Evolutionary conservation across 805 yeast species (phyloP).

Genomic region (Candida xyloterini): DNA sequence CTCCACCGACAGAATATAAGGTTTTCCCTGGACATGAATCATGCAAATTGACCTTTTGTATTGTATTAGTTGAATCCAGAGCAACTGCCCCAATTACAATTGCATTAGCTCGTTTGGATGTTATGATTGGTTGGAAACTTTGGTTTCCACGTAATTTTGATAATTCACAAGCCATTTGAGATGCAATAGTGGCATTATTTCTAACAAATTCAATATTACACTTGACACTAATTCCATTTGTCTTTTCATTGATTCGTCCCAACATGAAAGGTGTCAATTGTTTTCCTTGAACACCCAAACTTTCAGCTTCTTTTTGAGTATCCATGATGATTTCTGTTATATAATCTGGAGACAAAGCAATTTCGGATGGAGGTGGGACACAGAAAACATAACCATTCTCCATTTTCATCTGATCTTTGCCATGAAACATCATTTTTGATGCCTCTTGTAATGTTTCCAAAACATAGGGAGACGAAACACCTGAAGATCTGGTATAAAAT

Average conservation of each 20-base stretch:
- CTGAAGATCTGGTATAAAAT: conserved; percentile 74
- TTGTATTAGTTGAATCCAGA: conserved; percentile 61
- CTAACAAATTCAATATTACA: conserved; percentile 74
- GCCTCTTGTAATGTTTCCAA: conserved; percentile 55
- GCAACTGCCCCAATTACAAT: conserved; percentile 75
- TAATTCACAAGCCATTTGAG: conserved; percentile 61
- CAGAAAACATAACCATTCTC: conserved; percentile 74
- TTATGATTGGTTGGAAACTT: conserved; percentile 2
- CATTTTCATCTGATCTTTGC: conserved; percentile 45
- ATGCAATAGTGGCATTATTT: conserved; percentile 69
- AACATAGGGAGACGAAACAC: conserved; percentile 64
- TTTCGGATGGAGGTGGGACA: conserved; percentile 70
- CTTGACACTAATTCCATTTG: conserved; percentile 65
- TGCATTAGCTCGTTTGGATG: conserved; percentile 22
- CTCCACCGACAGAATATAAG: conserved; percentile 70
- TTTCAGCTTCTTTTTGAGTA: conserved; percentile 57
- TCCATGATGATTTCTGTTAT: conserved; percentile 55
- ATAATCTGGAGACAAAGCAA: conserved; percentile 52
- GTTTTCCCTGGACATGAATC: conserved; percentile 77
- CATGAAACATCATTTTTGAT: conserved; percentile 56
- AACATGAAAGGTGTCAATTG: conserved; percentile 76
- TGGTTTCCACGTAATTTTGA: conserved; percentile 1
- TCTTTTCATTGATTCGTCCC: conserved; percentile 58
- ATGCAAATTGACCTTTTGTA: conserved; percentile 34
- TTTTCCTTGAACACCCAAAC: conserved; percentile 60